Base-by-base conservation (phyloP, 2,329 filamentous ascomycete genomes). In the Cordyceps javanica region DNA sequence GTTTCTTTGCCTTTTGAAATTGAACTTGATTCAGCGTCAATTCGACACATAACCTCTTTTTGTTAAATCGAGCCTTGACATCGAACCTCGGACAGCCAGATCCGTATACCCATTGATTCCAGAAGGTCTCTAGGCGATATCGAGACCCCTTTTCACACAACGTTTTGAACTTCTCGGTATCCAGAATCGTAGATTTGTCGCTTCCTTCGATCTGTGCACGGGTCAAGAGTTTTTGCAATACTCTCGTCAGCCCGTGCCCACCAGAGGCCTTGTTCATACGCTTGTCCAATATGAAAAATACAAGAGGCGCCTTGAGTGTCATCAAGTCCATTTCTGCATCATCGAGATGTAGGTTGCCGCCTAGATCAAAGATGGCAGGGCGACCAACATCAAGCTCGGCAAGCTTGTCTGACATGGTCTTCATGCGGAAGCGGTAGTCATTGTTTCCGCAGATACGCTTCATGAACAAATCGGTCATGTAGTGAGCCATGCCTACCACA, bases 31-130 rank as follows among this genome's bases (percentile, higher is more conserved):
- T 83, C 62, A 99, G 90, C 10, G 85, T 88, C 78, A 99, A 89
- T 71, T 97, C 92, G 1, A 99, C 91, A 28, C 93, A 92, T 4
- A 97, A 80, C 65, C 95, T 89, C 76, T 99, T 99, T 76, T 97
- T 97, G 69, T 99, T 99, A 75, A 99, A 99, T 19, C 87, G 83
- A 63, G 96, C 92, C 39, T 86, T 89, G 50, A 96, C 89, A 50
- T 88, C 81, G 64, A 99, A 96, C 42, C 86, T 83, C 0, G 95
- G 94, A 65, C 92, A 97, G 0, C 95, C 95, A 16, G 91, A 87
- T 11, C 89, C 88, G 62, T 88, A 83, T 0, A 99, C 83, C 93
- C 93, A 99, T 68, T 99, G 93, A 44, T 87, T 85, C 80, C 95
- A 97, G 69, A 99, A 97, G 1, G 84, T 80, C 61, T 99, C 94